A percentile compares a stretch with the other conserved stretches of the same genome.
Evolutionary conservation across 345 rosid genomes (phyloP).

Genomic region (Salix viminalis): DNA sequence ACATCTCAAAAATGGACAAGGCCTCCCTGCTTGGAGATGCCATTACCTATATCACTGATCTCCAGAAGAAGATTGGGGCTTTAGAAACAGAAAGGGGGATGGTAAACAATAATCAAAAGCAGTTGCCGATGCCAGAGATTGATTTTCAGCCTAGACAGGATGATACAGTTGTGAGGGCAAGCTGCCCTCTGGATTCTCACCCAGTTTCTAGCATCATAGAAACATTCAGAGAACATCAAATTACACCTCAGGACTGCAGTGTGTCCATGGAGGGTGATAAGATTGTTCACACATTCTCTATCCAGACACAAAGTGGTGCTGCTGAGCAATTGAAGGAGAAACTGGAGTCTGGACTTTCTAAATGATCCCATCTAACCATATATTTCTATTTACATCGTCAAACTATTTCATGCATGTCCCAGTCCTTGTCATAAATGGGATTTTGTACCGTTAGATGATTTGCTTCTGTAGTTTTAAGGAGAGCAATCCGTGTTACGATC

Average conservation of each 20-base stretch:
- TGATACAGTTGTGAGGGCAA: slow-evolving; percentile 64
- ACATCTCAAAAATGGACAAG: slow-evolving; percentile 10
- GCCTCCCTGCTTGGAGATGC: slow-evolving; percentile 8
- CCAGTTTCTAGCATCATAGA: slow-evolving; percentile 62
- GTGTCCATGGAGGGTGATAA: slow-evolving; percentile 56
- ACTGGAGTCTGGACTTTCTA: slow-evolving; percentile 54
- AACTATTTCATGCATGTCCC: neutral
- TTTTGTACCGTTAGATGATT: neutral
- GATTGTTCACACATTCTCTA: slow-evolving; percentile 70
- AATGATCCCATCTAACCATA: slow-evolving; percentile 27
- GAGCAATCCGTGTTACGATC: neutral
- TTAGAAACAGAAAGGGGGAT: slow-evolving; percentile 73
- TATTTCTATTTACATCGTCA: neutral
- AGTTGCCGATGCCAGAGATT: slow-evolving; percentile 45
- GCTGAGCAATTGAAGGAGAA: slow-evolving; percentile 84
- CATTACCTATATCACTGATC: slow-evolving; percentile 6
- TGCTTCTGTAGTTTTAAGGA: neutral
- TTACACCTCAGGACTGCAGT: slow-evolving; percentile 51
- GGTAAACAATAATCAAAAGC: slow-evolving; percentile 40
- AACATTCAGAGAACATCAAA: slow-evolving; percentile 63
- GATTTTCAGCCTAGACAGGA: slow-evolving; percentile 73
- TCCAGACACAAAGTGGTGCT: slow-evolving; percentile 58
- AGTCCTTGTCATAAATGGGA: neutral
- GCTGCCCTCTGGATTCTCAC: slow-evolving; percentile 72
- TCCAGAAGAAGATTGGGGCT: slow-evolving; percentile 38